Evolutionary conservation across 768 basidiomycete species (phyloP).

Genomic region (Rhodocollybia butyracea): DNA sequence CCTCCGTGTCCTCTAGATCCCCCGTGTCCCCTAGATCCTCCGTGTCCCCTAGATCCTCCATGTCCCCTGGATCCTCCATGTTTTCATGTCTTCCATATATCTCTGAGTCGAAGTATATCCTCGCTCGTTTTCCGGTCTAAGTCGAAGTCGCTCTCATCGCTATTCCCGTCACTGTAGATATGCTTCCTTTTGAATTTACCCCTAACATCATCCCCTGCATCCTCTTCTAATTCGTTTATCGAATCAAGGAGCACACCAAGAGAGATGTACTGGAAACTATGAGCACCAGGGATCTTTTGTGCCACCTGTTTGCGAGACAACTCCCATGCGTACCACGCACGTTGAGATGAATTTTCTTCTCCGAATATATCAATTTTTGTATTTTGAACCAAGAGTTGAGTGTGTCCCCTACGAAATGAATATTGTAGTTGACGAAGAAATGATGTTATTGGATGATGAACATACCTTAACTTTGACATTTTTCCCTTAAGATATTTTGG

Average conservation of each 20-base stretch:
- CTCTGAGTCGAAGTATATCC: neutral
- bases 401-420: conserved; percentile 39
- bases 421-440: neutral
- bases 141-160: neutral
- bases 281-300: conserved; percentile 45
- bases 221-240: neutral
- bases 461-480: conserved; percentile 40
- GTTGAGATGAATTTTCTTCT: conserved; percentile 38
- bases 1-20: neutral
- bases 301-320: conserved; percentile 24
- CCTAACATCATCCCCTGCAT: neutral
- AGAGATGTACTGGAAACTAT: conserved; percentile 61
- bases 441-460: neutral
- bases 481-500: conserved; percentile 48
- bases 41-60: neutral
- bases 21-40: neutral
- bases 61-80: neutral
- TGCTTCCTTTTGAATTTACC: neutral
- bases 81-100: neutral
- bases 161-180: neutral
- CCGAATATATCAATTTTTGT: conserved; percentile 50
- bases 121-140: neutral
- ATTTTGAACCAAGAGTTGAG: conserved; percentile 45
- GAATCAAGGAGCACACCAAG: neutral
- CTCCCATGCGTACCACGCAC: conserved; percentile 57